Evolutionary conservation across 2,329 filamentous ascomycete genomes (phyloP).

Genomic region (Grosmannia clavigera): DNA sequence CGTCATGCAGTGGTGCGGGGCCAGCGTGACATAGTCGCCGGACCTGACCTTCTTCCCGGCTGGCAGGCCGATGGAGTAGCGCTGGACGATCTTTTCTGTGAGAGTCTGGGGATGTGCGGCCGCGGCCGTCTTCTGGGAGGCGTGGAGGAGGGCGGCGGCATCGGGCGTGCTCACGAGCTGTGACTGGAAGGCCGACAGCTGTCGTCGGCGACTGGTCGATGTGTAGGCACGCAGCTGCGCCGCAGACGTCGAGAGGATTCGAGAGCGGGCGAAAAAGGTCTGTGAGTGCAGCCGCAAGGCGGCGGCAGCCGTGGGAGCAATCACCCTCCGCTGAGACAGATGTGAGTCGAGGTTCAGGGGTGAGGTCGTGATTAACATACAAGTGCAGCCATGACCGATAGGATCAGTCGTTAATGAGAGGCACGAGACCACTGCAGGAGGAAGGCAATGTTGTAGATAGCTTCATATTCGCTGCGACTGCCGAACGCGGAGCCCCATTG

Average conservation of each 20-base stretch:
- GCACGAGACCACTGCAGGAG: too few relatives aligned
- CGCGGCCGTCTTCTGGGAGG: conserved; percentile 15
- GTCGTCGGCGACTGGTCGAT: conserved; percentile 16
- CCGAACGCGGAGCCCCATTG: too few relatives aligned
- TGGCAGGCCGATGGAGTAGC: conserved; percentile 63
- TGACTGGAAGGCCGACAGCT: conserved; percentile 46
- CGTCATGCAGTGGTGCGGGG: conserved; percentile 66
- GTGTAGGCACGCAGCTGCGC: conserved; percentile 1
- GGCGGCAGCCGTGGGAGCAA: background rate
- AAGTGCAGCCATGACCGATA: background rate
- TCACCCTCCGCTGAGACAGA: conserved; percentile 1
- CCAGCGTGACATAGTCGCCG: conserved; percentile 75
- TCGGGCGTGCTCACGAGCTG: conserved; percentile 42
- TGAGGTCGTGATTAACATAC: background rate
- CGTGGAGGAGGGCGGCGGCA: conserved; percentile 41
- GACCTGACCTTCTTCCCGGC: conserved; percentile 61
- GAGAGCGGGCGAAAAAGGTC: background rate
- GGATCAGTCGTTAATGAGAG: too few relatives aligned
- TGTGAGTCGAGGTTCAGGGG: background rate
- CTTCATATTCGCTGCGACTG: too few relatives aligned
- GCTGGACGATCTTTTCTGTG: conserved; percentile 86
- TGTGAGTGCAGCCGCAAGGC: background rate
- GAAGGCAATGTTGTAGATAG: too few relatives aligned
- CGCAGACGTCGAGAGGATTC: background rate
- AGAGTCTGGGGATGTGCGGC: conserved; percentile 54